Percentiles rank a stretch among this genome's conserved stretches.
Conservation (phyloP, 768 basidiomycete species). For the Kwoniella botswanensis region DNA sequence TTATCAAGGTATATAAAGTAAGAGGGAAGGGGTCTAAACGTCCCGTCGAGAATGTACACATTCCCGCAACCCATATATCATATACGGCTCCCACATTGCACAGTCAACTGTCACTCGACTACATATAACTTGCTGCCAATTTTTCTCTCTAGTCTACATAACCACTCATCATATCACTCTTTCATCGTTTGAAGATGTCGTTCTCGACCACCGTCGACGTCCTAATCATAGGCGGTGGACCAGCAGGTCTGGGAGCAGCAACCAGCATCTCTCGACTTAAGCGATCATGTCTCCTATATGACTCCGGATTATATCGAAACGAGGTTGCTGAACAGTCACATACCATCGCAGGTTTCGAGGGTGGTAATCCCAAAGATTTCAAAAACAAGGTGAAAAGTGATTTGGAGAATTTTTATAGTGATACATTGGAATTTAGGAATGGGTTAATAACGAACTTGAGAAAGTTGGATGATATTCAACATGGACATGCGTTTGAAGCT, state of each 20-base stretch:
- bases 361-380: constrained; percentile 20
- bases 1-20: too few relatives aligned
- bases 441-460: constrained; percentile 23
- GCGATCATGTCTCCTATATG: constrained; percentile 40
- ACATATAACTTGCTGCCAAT: too few relatives aligned
- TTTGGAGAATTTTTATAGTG: constrained; percentile 19
- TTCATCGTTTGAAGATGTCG: constrained; percentile 1
- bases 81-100: too few relatives aligned
- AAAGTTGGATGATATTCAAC: not conserved
- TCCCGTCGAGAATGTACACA: too few relatives aligned
- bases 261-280: constrained; percentile 35
- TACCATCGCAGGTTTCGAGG: constrained; percentile 33
- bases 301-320: constrained; percentile 45
- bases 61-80: too few relatives aligned
- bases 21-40: too few relatives aligned
- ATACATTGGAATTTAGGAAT: constrained; percentile 9
- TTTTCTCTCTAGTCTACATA: not conserved
- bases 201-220: constrained; percentile 23
- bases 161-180: constrained; percentile 4
- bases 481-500: constrained; percentile 25
- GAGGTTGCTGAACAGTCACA: constrained; percentile 24
- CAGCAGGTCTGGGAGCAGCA: constrained; percentile 51
- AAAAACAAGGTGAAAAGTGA: constrained; percentile 17
- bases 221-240: constrained; percentile 47
- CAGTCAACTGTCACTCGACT: too few relatives aligned